Base-by-base conservation (phyloP, 345 rosid species). In the Mercurialis annua region DNA sequence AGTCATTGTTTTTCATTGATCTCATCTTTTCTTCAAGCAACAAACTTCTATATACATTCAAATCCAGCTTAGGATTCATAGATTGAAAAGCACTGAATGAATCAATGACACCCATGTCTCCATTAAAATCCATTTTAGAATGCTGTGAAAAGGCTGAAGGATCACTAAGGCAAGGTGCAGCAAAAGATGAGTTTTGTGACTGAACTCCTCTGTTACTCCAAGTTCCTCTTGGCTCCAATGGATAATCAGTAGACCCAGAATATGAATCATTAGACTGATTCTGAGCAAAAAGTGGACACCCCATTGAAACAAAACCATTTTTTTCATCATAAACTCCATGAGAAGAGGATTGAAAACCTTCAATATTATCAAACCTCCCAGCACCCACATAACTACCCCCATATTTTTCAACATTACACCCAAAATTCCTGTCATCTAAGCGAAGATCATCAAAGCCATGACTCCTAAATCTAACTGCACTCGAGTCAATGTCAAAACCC, bases 401-500 rank as follows among this genome's bases (percentile, higher is more conserved):
- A 69, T 75, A 66, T 55, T 70, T 77, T n/a, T 67, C 72, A 56
- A 10, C 67, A 71, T 53, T 59, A 49, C 43, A 66, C 34, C 76
- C 68, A 11, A 69, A 36, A 31, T 31, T 59, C 18, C 65, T n/a
- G n/a, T n/a, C 63, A 65, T 43, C 60, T 0, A 65, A 53, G 56
- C 63, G 77, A 55, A 62, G 79, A 58, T 63, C 68, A 58, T 67
- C 73, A 21, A 36, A 33, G 11, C 38, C 72, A 40, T 8, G 12
- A 68, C 70, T 42, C 49, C 84, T 68, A 58, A 66, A 63, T 50
- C 75, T 70, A 50, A 69, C 62, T 1, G 48, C 82, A 30, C 42
- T n/a, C 6, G 76, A 71, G 73, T 76, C 83, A 65, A 72, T 42
- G 70, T 71, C 73, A 66, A 74, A 58, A 56, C 81, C 69, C 59